Evolutionary conservation across 306 rosid genomes (phyloP), one percentile per base, ranked within the genome.

Genomic region (Pyrus betulifolia): DNA sequence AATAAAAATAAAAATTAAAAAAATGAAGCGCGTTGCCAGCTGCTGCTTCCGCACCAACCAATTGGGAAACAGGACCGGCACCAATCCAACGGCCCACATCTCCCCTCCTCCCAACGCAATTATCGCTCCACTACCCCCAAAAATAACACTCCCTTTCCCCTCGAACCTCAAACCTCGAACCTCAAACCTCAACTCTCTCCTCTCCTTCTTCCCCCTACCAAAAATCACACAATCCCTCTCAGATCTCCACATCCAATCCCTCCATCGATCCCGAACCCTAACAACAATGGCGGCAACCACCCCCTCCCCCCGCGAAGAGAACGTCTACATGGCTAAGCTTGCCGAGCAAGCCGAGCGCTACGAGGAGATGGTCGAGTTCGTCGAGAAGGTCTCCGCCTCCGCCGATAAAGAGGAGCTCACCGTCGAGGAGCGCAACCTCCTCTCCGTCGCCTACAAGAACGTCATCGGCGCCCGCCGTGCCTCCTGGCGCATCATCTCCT

Each of bases 291-390:
- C 97, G 79, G 79, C 86, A 51, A 62, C 91, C 58, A 66, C 94
- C 55, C 86, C 86, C 21, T 57, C 99, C 59, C 90, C 97, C 30
- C 98, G 99, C 23, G 99, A 95, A 81, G 97, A 95, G 92, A 76
- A 83, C 81, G 99, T 95, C 3, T 95, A 92, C 93, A 88, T 95
- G 93, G 99, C 99, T 25, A 95, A 95, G 87, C 99, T 95, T 11
- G 97, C 99, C 46, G 98, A 95, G 89, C 99, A 95, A 58, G 99
- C 99, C 40, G 99, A 95, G 86, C 97, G 99, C 65, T 95, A 95
- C 81, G 99, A 96, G 72, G 99, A 96, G 79, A 96, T 96, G 99
- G 99, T 96, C 45, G 99, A 96, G 85, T 96, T 89, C 86, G 93
- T 96, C 94, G 99, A 96, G 86, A 96, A 96, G 74, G 99, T 96